These are phyloP conservation scores for Sanghuangporus baumii DNA, from an alignment of 1,284 basidiomycete genomes.

Conservation along the genomic window DNA sequence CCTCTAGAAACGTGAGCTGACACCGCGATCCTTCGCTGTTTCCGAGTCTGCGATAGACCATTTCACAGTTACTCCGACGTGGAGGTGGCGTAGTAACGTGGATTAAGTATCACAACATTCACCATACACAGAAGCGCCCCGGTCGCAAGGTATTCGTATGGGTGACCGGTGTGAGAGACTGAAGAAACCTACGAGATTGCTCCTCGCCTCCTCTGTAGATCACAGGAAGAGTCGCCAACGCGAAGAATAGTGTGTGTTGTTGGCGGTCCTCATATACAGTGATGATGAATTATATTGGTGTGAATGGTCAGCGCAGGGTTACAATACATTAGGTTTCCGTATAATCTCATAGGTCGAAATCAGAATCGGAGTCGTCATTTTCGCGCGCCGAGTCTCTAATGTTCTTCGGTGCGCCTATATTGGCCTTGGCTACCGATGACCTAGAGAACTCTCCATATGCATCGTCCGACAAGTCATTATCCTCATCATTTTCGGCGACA, in stretches of 20 bases:
- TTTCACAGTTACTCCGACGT: neutral
- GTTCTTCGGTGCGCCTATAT: constrained; percentile 49
- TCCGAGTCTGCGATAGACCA: neutral
- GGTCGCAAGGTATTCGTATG: neutral
- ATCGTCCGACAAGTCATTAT: constrained; percentile 30
- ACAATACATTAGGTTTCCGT: neutral
- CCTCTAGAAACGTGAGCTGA: neutral
- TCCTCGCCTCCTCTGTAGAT: neutral
- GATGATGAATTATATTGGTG: neutral
- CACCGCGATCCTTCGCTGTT: neutral
- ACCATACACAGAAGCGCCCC: neutral
- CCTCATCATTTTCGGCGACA: constrained; percentile 28
- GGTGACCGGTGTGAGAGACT: neutral
- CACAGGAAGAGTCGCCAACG: neutral
- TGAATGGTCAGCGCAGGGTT: neutral
- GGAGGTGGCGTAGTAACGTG: neutral
- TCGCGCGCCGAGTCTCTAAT: constrained; percentile 38
- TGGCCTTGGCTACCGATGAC: constrained; percentile 53
- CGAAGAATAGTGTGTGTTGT: too few species aligned
- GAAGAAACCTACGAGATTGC: neutral
- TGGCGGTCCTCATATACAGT: neutral
- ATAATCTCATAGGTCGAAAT: constrained; percentile 57
- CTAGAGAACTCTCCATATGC: constrained; percentile 48
- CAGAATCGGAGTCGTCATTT: constrained; percentile 57
- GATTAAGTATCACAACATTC: neutral